Evolutionary conservation across 164 flowering plant species (phyloP), one percentile per base, ranked within the genome.

Genomic region (Vitis vinifera): DNA sequence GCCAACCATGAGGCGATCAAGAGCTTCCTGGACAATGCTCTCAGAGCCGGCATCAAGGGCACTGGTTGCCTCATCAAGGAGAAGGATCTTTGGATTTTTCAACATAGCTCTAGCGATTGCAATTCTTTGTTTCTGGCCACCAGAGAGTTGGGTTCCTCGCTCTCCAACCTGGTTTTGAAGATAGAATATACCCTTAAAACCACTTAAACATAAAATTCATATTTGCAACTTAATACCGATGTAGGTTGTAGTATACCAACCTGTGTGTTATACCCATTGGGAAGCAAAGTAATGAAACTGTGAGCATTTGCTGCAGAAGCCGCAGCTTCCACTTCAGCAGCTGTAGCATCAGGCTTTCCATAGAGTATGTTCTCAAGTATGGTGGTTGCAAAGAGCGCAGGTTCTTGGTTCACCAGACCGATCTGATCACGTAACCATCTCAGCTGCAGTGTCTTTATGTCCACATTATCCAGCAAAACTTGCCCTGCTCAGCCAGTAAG

Each of bases 21-120:
- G 81, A 9, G 99, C 97, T 71, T 96, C 98, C 65, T 93, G 99
- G 55, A 96, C 99, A 51, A 93, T 86, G 86, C 90, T 90, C 75
- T 96, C 99, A 1, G 97, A 93, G 50, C 90, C 82, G 53, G 97
- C 93, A 77, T 96, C 99, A 17, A 96, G 95, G 11, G 99, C 98
- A 74, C 99, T 96, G 10, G 99, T 96, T 15, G 99, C 99, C 79
- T 95, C 99, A 71, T 95, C 99, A 13, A 95, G 97, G 48, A 93
- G 97, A 16, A 95, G 92, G 72, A 95, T 88, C 71, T 90, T 91
- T 0, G 98, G 99, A 71, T 95, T 78, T 76, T 92, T 95, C 66
- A 95, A 68, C 98, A 95, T 91, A 7, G 99, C 99, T 77, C 99
- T 80, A n/a, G 99, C 98, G 50, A 95, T 95, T 50, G 99, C 98